A percentile compares a stretch with the other conserved stretches of the same genome.
Evolutionary conservation across 1,284 basidiomycete genomes (phyloP).

Genomic region (Moniliella sp.): DNA sequence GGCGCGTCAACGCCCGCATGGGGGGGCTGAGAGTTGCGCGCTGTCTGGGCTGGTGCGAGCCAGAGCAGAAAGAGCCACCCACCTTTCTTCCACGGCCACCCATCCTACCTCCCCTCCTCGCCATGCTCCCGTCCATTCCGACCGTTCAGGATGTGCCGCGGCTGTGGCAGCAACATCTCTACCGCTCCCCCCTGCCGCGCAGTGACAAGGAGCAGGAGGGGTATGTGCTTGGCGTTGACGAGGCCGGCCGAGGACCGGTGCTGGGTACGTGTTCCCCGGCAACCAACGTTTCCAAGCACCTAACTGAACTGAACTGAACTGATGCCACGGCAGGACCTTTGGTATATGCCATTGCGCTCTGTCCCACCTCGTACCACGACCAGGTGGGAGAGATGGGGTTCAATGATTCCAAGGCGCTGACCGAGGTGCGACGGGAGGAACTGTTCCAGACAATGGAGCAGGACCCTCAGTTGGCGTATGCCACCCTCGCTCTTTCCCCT

Average conservation of each 20-base stretch:
- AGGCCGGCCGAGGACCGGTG: conserved; percentile 82
- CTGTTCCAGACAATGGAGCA: conserved; percentile 27
- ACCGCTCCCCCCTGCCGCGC: too few relatives aligned
- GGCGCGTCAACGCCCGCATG: too few relatives aligned
- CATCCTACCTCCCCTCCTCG: too few relatives aligned
- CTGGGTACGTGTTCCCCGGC: conserved; percentile 42
- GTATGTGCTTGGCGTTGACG: conserved; percentile 59
- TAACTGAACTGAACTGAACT: not conserved
- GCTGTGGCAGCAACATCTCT: too few relatives aligned
- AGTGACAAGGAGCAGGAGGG: too few relatives aligned
- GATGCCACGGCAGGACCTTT: conserved; percentile 44
- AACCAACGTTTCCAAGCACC: too few relatives aligned
- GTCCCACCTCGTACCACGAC: conserved; percentile 51
- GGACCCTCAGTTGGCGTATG: conserved; percentile 43
- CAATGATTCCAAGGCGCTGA: conserved; percentile 80
- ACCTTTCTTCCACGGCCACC: too few relatives aligned
- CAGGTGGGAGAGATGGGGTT: conserved; percentile 63
- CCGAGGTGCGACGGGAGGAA: conserved; percentile 37
- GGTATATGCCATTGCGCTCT: conserved; percentile 86
- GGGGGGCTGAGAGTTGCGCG: too few relatives aligned
- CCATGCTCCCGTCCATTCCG: too few relatives aligned
- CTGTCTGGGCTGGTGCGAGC: too few relatives aligned
- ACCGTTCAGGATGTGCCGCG: too few relatives aligned
- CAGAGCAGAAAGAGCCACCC: too few relatives aligned
- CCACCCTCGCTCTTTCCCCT: conserved; percentile 59